A percentile compares a stretch with the other conserved stretches of the same genome.
These are phyloP conservation scores for Globisporangium paroecandrum DNA, from an alignment of 352 stramenopile species.

Conservation along the genomic window DNA sequence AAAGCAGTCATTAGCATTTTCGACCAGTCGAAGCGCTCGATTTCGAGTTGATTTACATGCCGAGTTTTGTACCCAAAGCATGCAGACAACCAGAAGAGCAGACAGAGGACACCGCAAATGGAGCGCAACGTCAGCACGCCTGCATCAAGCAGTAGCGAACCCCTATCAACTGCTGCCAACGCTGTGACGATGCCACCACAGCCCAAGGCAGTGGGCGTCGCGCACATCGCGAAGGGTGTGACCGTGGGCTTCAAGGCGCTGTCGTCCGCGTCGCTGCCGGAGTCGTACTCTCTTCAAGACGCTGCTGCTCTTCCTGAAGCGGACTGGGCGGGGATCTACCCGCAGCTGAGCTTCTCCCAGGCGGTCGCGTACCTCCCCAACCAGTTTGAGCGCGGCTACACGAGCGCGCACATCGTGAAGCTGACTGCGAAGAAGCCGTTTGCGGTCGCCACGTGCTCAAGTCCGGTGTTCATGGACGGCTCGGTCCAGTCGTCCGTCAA, in stretches of 20 bases:
- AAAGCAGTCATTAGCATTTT: background rate
- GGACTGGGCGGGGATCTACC: constrained; percentile 28
- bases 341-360: constrained; percentile 24
- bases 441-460: constrained; percentile 4
- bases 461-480: constrained; percentile 13
- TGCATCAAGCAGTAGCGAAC: background rate
- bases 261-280: constrained; percentile 1
- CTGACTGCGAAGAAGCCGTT: constrained; percentile 11
- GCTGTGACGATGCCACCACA: background rate
- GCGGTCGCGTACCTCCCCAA: constrained; percentile 26
- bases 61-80: background rate
- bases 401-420: constrained; percentile 14
- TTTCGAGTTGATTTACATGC: background rate
- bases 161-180: background rate
- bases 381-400: constrained; percentile 23
- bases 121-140: background rate
- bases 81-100: background rate
- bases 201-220: background rate
- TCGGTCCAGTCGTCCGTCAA: constrained; percentile 6
- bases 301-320: background rate
- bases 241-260: constrained; percentile 18
- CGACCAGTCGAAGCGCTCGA: background rate
- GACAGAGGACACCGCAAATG: background rate
- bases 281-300: background rate
- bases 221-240: background rate